Conservation (phyloP, 1,284 basidiomycete genomes). For the Grifola frondosa region DNA sequence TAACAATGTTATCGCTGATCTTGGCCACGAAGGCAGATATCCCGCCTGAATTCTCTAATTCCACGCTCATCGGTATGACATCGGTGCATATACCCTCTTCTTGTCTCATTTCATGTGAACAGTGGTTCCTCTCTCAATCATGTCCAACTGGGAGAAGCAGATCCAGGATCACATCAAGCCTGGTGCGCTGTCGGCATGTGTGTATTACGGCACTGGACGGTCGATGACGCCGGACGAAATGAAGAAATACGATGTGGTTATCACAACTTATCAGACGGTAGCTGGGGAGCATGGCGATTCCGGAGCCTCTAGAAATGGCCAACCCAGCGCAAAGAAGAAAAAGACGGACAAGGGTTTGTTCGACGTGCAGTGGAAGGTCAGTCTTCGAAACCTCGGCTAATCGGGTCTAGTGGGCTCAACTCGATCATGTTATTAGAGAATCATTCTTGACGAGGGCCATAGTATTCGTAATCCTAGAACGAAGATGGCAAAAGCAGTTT, state of each 20-base stretch:
- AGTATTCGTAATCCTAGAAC: slow-evolving; percentile 82
- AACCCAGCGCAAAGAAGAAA: slow-evolving; percentile 55
- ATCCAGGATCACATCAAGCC: slow-evolving; percentile 72
- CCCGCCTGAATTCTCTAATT: slow-evolving; percentile 53
- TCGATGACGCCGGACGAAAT: slow-evolving; percentile 61
- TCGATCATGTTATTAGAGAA: slow-evolving; percentile 43
- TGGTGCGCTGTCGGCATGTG: slow-evolving; percentile 54
- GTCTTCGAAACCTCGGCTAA: neutral
- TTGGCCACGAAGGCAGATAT: slow-evolving; percentile 71
- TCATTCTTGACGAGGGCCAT: slow-evolving; percentile 89
- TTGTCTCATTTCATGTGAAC: slow-evolving; percentile 5
- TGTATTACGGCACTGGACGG: slow-evolving; percentile 75
- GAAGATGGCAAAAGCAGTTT: slow-evolving; percentile 77
- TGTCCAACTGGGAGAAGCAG: slow-evolving; percentile 92
- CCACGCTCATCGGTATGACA: slow-evolving; percentile 76
- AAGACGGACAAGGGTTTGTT: slow-evolving; percentile 57
- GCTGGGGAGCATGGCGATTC: slow-evolving; percentile 48
- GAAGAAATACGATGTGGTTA: slow-evolving; percentile 74
- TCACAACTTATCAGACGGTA: slow-evolving; percentile 85
- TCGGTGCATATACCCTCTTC: neutral
- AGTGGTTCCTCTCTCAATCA: slow-evolving; percentile 86
- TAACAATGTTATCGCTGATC: slow-evolving; percentile 78
- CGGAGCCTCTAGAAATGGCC: slow-evolving; percentile 20
- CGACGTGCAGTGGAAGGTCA: slow-evolving; percentile 77
- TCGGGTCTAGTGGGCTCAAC: neutral